Conservation (phyloP, 208 protist genomes). For the Trypanosoma lewisi region DNA sequence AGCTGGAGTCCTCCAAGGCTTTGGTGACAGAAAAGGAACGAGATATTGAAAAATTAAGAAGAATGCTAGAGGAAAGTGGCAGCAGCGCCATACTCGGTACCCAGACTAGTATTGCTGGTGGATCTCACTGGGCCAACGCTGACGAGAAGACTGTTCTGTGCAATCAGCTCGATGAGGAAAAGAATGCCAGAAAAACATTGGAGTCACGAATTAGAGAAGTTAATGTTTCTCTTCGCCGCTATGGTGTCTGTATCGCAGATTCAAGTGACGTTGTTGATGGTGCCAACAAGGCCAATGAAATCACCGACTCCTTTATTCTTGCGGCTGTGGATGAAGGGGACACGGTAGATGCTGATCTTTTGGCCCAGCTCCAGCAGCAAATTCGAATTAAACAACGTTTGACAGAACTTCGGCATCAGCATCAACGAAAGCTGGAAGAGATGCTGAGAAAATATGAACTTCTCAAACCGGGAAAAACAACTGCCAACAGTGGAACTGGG, state of each 20-base stretch:
- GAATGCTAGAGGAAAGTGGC: conserved; percentile 70
- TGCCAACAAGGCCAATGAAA: conserved; percentile 1
- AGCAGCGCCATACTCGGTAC: conserved; percentile 10
- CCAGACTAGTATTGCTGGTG: conserved; percentile 1
- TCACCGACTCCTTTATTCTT: conserved; percentile 65
- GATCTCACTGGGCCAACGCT: conserved; percentile 10
- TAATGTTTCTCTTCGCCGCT: conserved; percentile 81
- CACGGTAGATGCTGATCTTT: conserved; percentile 72
- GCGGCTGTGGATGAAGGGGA: conserved; percentile 56
- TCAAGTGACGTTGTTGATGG: conserved; percentile 29
- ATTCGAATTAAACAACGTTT: conserved; percentile 85
- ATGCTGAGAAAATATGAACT: conserved; percentile 88
- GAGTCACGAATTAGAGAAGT: conserved; percentile 74
- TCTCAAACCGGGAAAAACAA: conserved; percentile 79
- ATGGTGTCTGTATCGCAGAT: conserved; percentile 75
- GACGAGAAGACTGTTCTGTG: conserved; percentile 38
- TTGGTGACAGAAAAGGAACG: conserved; percentile 67
- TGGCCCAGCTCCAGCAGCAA: conserved; percentile 83
- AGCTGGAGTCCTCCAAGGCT: conserved; percentile 56
- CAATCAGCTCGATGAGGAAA: conserved; percentile 59
- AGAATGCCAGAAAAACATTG: conserved; percentile 41
- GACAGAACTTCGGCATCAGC: conserved; percentile 79
- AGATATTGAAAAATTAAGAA: conserved; percentile 74
- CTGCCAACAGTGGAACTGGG: conserved; percentile 31
- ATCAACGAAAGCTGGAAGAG: conserved; percentile 77